Base-by-base conservation (phyloP, 2,329 filamentous ascomycete species). In the Chlorencoelia australis region DNA sequence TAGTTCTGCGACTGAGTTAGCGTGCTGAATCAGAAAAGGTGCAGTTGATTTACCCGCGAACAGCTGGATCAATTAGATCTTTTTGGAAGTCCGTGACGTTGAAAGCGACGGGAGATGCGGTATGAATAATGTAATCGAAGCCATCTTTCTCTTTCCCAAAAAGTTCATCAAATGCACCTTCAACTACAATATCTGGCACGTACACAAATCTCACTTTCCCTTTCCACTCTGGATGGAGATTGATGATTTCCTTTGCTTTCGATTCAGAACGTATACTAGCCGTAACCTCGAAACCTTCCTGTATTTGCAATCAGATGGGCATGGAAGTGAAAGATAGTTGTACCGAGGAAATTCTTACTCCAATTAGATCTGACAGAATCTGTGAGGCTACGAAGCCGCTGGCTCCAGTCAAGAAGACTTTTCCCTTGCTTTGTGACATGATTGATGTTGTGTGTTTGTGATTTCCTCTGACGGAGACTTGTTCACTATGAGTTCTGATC, bases 101-200 rank as follows among this genome's bases (percentile, higher is more conserved):
- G 33, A 52, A 54, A 30, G 51, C 49, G 40, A 63, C 59, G 3
- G 46, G 82, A 0, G 74, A 79, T 2, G 80, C 79, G 3, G 79
- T 82, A 56, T 85, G 79, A 34, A 85, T 67, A 36, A 88, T 29
- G 22, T 39, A 44, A 20, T 39, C 35, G 17, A 45, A 43, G 13
- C 33, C 79, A 31, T 69, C 75, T 48, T 82, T 75, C 46, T 87
- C 82, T 1, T 58, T 40, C 7, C 13, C 18, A 37, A 56, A 39
- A 18, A 65, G 52, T 54, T 69, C 57, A 39, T 80, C 69, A 47
- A 89, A 89, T 15, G 80, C 81, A 14, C 70, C 71, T 10, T 74
- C 67, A 45, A 73, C 55, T 0, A 78, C 75, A 44, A 91, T 75
- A 44, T 91, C 81, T 26, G 73, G 67, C 11, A 89, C 79, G 22